phyloP scores from a whole-genome alignment of 2,329 filamentous ascomycete genomes.

The Lanzia echinophila region DNA sequence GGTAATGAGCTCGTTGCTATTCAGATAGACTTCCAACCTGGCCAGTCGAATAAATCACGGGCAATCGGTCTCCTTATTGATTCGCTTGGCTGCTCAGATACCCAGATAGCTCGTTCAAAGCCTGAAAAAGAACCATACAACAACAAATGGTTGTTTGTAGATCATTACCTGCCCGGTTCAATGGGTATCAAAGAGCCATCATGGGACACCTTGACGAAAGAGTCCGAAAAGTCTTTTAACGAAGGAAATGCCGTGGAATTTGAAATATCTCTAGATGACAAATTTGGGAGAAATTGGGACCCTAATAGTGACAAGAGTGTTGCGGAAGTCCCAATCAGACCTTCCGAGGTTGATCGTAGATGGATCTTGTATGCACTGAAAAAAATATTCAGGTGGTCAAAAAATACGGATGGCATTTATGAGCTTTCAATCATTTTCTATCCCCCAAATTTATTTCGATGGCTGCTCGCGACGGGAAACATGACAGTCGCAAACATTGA shows the following conservation, averaged over 20 bases:
- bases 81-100: conserved; percentile 61
- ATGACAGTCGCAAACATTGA: conserved; percentile 53
- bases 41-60: conserved; percentile 48
- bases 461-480: conserved; percentile 54
- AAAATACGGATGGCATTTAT: conserved; percentile 11
- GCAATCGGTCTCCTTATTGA: conserved; percentile 62
- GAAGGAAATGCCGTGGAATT: conserved; percentile 35
- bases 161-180: conserved; percentile 23
- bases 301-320: conserved; percentile 11
- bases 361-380: conserved; percentile 52
- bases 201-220: conserved; percentile 15
- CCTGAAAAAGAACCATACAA: conserved; percentile 7
- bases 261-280: conserved; percentile 34
- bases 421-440: conserved; percentile 37
- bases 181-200: conserved; percentile 14
- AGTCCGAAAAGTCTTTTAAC: conserved; percentile 32
- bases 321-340: conserved; percentile 30
- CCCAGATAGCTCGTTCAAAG: conserved; percentile 27
- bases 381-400: conserved; percentile 38
- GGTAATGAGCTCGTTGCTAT: conserved; percentile 59
- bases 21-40: conserved; percentile 57
- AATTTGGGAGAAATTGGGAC: conserved; percentile 27
- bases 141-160: conserved; percentile 18
- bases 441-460: conserved; percentile 46
- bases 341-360: conserved; percentile 53